A percentile compares a stretch with the other conserved stretches of the same genome.
Conservation (phyloP, 2,329 filamentous ascomycete genomes). For the Alternaria consortialis region DNA sequence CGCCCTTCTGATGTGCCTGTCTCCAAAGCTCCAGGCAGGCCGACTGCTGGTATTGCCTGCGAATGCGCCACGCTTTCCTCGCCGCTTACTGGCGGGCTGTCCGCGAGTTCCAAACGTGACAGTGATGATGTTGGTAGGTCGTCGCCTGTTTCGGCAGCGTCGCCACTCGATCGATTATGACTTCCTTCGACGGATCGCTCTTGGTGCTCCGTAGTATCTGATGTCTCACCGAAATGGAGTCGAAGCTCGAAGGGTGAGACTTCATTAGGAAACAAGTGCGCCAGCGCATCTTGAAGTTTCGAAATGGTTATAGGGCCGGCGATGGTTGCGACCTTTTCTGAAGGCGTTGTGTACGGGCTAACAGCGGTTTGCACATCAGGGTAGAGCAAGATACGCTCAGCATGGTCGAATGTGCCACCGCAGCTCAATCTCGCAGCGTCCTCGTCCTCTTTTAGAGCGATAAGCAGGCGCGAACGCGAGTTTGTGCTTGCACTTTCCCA, state of each 20-base stretch:
- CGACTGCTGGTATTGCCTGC: not conserved
- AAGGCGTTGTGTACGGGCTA: not conserved
- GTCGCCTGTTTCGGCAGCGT: not conserved
- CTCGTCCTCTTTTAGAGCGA: constrained; percentile 9
- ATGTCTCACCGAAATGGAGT: not conserved
- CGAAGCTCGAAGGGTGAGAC: not conserved
- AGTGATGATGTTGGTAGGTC: not conserved
- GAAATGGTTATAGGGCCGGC: constrained; percentile 9
- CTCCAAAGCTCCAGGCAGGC: not conserved
- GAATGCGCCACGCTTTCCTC: not conserved
- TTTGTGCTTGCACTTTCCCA: constrained; percentile 5
- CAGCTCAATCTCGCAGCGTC: not conserved
- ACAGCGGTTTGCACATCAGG: constrained; percentile 2
- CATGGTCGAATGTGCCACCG: not conserved
- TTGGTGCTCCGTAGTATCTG: not conserved
- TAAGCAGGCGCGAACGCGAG: not conserved
- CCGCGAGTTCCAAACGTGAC: not conserved
- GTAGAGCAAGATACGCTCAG: constrained; percentile 7
- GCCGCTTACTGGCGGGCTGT: not conserved
- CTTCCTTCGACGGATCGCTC: not conserved
- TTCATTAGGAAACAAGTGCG: constrained; percentile 3
- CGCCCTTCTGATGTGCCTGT: too few relatives aligned
- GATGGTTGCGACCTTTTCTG: not conserved
- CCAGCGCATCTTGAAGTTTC: constrained; percentile 5
- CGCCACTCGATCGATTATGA: not conserved